These are phyloP conservation scores for Halenospora varia DNA, from an alignment of 495 filamentous ascomycete species.

Conservation along the genomic window DNA sequence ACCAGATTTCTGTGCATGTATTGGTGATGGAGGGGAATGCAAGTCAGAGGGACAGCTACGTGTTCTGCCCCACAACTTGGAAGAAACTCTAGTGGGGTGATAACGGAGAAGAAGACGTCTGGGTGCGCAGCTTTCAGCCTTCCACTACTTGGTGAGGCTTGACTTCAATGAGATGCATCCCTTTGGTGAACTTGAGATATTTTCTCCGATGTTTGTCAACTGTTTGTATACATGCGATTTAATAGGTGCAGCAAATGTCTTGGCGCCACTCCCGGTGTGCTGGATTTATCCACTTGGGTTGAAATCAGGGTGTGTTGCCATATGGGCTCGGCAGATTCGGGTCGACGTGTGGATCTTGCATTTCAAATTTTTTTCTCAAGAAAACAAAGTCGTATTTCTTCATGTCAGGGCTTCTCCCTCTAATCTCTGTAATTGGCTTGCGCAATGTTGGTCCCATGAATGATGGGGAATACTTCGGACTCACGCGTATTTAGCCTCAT, in stretches of 20 bases:
- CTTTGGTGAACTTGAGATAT: too few relatives aligned
- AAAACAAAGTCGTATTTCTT: background rate
- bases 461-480: background rate
- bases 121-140: background rate
- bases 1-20: background rate
- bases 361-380: background rate
- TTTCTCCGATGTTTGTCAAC: too few relatives aligned
- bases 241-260: too few relatives aligned
- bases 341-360: background rate
- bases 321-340: background rate
- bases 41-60: background rate
- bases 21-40: background rate
- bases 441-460: background rate
- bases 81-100: background rate
- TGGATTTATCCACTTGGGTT: background rate
- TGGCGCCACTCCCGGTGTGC: background rate
- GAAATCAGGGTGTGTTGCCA: background rate
- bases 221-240: too few relatives aligned
- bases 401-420: background rate
- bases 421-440: background rate
- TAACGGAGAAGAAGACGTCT: background rate
- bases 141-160: background rate
- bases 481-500: background rate
- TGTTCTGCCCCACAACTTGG: background rate
- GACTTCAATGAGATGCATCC: too few relatives aligned